These are phyloP conservation scores for Trichoderma asperelloides DNA, from an alignment of 495 filamentous ascomycete genomes.

Conservation along the genomic window DNA sequence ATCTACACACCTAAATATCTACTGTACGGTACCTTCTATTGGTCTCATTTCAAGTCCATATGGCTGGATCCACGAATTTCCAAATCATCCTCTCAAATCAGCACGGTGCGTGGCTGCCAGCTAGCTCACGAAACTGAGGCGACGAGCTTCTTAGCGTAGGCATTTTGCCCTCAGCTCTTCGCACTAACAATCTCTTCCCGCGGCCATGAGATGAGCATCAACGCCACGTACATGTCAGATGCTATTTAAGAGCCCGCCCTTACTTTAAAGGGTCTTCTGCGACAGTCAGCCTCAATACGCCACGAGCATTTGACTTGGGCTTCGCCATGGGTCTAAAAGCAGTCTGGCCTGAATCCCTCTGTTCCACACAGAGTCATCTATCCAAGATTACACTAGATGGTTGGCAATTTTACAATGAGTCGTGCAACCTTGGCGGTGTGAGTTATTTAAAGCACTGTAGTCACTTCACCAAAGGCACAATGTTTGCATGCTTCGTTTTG, in stretches of 20 bases:
- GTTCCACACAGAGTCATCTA: not conserved
- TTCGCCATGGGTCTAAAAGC: not conserved
- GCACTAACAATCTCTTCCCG: not conserved
- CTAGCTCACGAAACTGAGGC: not conserved
- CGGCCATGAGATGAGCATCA: not conserved
- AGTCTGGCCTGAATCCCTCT: not conserved
- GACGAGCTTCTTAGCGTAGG: not conserved
- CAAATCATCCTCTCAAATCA: not conserved
- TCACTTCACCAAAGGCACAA: not conserved
- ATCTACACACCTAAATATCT: not conserved
- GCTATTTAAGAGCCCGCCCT: not conserved
- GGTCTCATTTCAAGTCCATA: not conserved
- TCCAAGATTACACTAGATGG: not conserved
- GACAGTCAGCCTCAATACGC: not conserved
- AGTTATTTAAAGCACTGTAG: not conserved
- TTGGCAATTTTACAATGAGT: not conserved
- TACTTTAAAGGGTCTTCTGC: slow-evolving; percentile 1
- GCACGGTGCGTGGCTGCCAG: not conserved
- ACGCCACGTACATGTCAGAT: not conserved
- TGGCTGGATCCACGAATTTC: not conserved
- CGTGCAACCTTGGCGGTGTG: not conserved
- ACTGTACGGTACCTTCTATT: not conserved
- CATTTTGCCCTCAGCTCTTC: not conserved
- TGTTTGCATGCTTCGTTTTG: not conserved
- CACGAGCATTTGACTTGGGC: not conserved